phyloP scores from a whole-genome alignment of 2,329 filamentous ascomycete genomes.

The Cordyceps militaris region DNA sequence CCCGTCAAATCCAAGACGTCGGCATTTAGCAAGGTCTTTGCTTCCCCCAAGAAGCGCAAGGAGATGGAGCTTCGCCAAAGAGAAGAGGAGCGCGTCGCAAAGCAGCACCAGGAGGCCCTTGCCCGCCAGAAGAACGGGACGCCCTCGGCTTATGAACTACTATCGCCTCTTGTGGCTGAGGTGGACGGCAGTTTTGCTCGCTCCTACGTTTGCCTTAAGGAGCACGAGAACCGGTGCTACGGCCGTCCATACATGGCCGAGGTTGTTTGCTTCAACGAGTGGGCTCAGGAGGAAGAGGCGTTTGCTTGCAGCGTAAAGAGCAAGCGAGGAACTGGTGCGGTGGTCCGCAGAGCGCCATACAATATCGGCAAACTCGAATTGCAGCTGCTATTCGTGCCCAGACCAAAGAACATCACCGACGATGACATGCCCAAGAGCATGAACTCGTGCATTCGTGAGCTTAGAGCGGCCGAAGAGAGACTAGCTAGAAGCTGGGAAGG shows the following conservation, averaged over 20 bases:
- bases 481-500: slow-evolving; percentile 77
- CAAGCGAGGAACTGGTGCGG: slow-evolving; percentile 67
- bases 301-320: slow-evolving; percentile 86
- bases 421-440: slow-evolving; percentile 99
- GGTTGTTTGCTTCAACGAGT: slow-evolving; percentile 96
- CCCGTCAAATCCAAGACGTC: slow-evolving; percentile 66
- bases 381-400: slow-evolving; percentile 89
- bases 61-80: slow-evolving; percentile 80
- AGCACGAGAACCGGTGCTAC: slow-evolving; percentile 82
- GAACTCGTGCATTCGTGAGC: slow-evolving; percentile 89
- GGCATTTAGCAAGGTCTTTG: slow-evolving; percentile 85
- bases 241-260: slow-evolving; percentile 84
- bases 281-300: slow-evolving; percentile 79
- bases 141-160: slow-evolving; percentile 74
- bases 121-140: slow-evolving; percentile 55
- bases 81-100: slow-evolving; percentile 66
- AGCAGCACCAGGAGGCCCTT: slow-evolving; percentile 56
- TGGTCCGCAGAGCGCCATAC: slow-evolving; percentile 85
- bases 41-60: slow-evolving; percentile 93
- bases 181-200: slow-evolving; percentile 85
- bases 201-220: slow-evolving; percentile 87
- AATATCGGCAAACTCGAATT: slow-evolving; percentile 91
- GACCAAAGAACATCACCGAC: slow-evolving; percentile 76
- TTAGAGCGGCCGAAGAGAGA: slow-evolving; percentile 81
- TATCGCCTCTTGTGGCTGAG: slow-evolving; percentile 78